Evolutionary conservation across 1,139 yeast genomes (phyloP), one percentile per base, ranked within the genome.

Genomic region (Entelexis paramagnoliae): DNA sequence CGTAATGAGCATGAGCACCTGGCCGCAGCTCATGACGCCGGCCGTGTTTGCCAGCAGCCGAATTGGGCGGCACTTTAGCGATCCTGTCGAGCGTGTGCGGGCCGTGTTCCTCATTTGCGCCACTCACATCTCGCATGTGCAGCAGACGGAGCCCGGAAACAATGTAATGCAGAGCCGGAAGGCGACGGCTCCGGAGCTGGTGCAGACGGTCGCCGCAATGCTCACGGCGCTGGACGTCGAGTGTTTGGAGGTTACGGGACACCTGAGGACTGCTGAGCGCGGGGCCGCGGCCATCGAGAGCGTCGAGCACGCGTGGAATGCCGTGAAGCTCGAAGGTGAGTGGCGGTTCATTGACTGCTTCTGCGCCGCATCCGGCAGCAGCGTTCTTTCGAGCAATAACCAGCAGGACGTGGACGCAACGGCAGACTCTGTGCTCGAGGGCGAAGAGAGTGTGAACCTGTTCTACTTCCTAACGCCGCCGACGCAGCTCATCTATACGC

Each of bases 401-500:
- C 7, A 24, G 9, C 39, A 34, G 17, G 48, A 44, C 14, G 49
- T 30, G 30, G 44, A 36, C 2, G 29, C 34, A 5, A 20, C 42
- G 4, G 30, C 36, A 3, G 46, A 42, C 20, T 20, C 46, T 9
- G 46, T 28, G 20, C 3, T 32, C 14, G 51, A 47, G 8, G 54
- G 40, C 11, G 59, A 53, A 10, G 51, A 40, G 17, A 52, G 58
- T 36, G 69, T 56, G 13, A 46, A 73, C 36, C 83, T 76, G 54
- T 80, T 82, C 64, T 91, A 86, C 66, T 89, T 88, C 67, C 68
- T 91, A 58, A 72, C 86, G 2, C 77, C 80, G 59, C 98, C 98
- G 1, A 69, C 80, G 54, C 77, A 80, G 55, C 65, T 87, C 48
- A 77, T 91, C 17, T 83, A 83, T 55, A 84, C 96, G 0, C 98